phyloP scores from a whole-genome alignment of 495 filamentous ascomycete species.

The Arthonia radiata region DNA sequence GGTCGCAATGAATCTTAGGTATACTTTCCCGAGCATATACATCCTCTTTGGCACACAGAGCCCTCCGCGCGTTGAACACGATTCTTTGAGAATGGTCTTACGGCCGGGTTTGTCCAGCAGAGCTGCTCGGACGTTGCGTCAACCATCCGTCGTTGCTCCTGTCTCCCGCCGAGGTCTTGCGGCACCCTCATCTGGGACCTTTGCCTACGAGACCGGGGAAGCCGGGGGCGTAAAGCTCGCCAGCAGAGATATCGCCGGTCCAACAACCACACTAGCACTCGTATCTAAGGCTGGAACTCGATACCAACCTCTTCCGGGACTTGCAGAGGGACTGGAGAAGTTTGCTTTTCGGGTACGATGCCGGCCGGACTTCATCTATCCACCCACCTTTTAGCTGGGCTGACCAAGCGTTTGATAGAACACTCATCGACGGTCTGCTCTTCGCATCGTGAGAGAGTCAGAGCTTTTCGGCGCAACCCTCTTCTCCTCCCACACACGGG shows the following conservation, averaged over 20 bases:
- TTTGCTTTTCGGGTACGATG: conserved; percentile 83
- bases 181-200: conserved; percentile 52
- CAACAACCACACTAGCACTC: conserved; percentile 69
- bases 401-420: conserved; percentile 24
- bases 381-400: conserved; percentile 3
- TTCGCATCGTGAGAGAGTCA: conserved; percentile 80
- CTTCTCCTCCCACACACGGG: conserved; percentile 62
- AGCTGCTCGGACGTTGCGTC: conserved; percentile 49
- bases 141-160: conserved; percentile 32
- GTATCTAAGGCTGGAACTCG: conserved; percentile 82
- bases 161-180: conserved; percentile 50
- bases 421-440: conserved; percentile 58
- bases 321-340: conserved; percentile 69
- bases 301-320: conserved; percentile 70
- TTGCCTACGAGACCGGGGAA: conserved; percentile 72
- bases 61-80: too few relatives aligned
- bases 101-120: conserved; percentile 53
- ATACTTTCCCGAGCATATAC: too few relatives aligned
- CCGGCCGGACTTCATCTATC: conserved; percentile 3
- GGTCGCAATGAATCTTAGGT: too few relatives aligned
- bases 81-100: too few relatives aligned
- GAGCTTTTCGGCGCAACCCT: conserved; percentile 84
- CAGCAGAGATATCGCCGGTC: conserved; percentile 62
- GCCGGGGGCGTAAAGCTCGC: conserved; percentile 73
- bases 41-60: too few relatives aligned